Base-by-base conservation (phyloP, 208 protist species). In the Vickermania ingenoplastis region DNA sequence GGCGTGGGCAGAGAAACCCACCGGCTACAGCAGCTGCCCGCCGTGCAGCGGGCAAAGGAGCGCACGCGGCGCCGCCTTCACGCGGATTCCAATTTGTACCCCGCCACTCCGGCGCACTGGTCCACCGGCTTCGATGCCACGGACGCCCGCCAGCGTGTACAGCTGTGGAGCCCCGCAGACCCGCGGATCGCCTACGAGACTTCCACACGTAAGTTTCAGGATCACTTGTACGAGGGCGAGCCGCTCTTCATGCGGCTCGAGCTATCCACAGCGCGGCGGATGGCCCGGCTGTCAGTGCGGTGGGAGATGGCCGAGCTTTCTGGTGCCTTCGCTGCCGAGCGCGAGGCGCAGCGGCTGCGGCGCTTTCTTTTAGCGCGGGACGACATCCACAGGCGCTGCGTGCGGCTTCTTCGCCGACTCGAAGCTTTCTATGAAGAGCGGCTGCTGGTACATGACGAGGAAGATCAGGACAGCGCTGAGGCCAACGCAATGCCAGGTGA, bases 171-270 rank as follows among this genome's bases (percentile, higher is more conserved):
- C 57, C 87, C 87, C 41, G 81, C 83, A n/a, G 75, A 94, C 69
- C 86, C 86, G 1, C n/a, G 64, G 31, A 86, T 94, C 63, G 83
- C 77, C 53, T 65, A 91, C 66, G 83, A 91, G 59, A 77, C 11
- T 21, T 89, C 81, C 41, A 89, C 81, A 3, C 77, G 86, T 0
- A 86, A 84, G 61, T 79, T 94, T 53, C 86, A 94, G 59, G 86
- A 94, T 61, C 66, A 91, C 59, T 63, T 94, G 11, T 94, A 94
- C 68, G 86, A 89, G 36, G 86, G 86, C 25, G 86, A 94, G 67
- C 86, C 86, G 3, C 77, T 91, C 21, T 94, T 94, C 45, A 83
- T 87, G 79, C 77, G 69, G n/a, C 57, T 90, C 57, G 41, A 57
- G 41, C 36, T 54, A 22, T 63, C 53, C 26, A 51, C 49, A 2